Evolutionary conservation across 352 stramenopile genomes (phyloP).

Genomic region (Phytophthora pseudosyringae): DNA sequence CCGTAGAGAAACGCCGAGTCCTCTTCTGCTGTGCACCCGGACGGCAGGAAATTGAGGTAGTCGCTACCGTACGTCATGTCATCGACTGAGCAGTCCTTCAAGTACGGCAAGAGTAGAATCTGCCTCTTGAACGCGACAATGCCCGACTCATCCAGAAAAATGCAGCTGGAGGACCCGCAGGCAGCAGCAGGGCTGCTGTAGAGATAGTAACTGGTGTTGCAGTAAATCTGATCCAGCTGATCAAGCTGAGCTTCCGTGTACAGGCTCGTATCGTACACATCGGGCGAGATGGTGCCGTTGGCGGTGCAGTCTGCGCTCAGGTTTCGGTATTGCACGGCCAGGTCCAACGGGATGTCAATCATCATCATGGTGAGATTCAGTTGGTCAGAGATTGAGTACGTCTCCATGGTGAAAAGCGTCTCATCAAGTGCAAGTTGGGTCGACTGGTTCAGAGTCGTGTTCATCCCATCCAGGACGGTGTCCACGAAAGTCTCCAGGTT

Average conservation of each 20-base stretch:
- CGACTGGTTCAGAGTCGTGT: constrained; percentile 29
- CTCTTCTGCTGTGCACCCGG: constrained; percentile 23
- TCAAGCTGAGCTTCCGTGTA: constrained; percentile 21
- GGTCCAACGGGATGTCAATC: constrained; percentile 39
- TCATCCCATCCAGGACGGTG: constrained; percentile 31
- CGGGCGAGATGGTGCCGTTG: constrained; percentile 19
- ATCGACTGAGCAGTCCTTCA: constrained; percentile 42
- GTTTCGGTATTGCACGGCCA: constrained; percentile 37
- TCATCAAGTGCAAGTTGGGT: constrained; percentile 29
- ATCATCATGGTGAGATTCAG: constrained; percentile 49
- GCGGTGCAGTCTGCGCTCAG: constrained; percentile 29
- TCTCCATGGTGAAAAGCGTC: constrained; percentile 36
- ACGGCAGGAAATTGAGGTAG: constrained; percentile 43
- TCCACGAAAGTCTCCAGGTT: constrained; percentile 31
- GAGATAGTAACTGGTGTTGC: constrained; percentile 34
- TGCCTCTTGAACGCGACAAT: constrained; percentile 45
- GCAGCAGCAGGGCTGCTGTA: constrained; percentile 30
- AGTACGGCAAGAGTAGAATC: constrained; percentile 49
- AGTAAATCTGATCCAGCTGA: constrained; percentile 21
- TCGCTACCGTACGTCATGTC: constrained; percentile 45
- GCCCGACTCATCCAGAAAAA: constrained; percentile 45
- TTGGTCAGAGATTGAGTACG: constrained; percentile 38
- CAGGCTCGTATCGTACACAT: constrained; percentile 20
- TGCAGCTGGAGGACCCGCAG: constrained; percentile 43
- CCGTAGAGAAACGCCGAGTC: constrained; percentile 49